Evolutionary conservation across 2,329 filamentous ascomycete genomes (phyloP).

Genomic region (Penicillium sclerotiorum): DNA sequence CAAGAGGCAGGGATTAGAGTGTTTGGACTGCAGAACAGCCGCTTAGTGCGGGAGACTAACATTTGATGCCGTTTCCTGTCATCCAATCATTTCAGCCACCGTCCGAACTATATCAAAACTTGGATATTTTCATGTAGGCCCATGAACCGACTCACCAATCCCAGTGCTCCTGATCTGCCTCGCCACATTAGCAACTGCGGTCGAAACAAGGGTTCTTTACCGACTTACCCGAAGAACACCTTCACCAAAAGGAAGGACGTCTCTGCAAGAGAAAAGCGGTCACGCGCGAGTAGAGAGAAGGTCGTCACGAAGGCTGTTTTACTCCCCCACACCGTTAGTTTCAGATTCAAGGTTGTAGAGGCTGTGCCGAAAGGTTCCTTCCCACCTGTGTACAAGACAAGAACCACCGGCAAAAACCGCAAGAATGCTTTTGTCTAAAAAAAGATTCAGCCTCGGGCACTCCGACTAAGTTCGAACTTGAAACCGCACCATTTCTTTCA

Average conservation of each 20-base stretch:
- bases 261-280: constrained; percentile 56
- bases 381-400: constrained; percentile 76
- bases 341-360: constrained; percentile 4
- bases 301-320: constrained; percentile 81
- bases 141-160: constrained; percentile 55
- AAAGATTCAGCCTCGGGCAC: constrained; percentile 30
- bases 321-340: constrained; percentile 8
- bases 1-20: constrained; percentile 28
- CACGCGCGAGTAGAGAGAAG: constrained; percentile 62
- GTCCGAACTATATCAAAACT: constrained; percentile 30
- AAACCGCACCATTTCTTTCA: constrained; percentile 77
- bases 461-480: not conserved
- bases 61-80: constrained; percentile 41
- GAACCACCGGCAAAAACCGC: constrained; percentile 76
- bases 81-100: constrained; percentile 47
- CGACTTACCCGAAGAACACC: constrained; percentile 61
- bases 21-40: constrained; percentile 36
- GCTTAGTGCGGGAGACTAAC: constrained; percentile 35
- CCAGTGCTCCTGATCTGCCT: constrained; percentile 56
- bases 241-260: constrained; percentile 65
- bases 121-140: constrained; percentile 6
- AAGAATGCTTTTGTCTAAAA: constrained; percentile 77
- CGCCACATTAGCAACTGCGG: constrained; percentile 15
- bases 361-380: constrained; percentile 21
- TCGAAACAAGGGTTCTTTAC: constrained; percentile 23